These are phyloP conservation scores for Orychophragmus violaceus DNA, from an alignment of 345 rosid species.

Conservation along the genomic window DNA sequence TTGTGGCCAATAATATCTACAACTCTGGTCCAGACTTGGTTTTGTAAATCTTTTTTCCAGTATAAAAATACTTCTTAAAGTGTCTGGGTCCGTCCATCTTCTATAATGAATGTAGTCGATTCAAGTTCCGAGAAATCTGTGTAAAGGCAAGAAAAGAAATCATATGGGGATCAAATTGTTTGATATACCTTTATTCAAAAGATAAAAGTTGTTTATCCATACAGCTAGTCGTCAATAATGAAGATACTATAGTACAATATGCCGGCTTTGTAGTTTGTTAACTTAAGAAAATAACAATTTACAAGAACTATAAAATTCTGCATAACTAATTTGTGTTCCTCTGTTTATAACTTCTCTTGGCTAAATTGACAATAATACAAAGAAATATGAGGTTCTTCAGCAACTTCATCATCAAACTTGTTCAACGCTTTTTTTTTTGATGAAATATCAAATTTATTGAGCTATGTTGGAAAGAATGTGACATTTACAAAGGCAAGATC, in stretches of 20 bases:
- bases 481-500: too few relatives aligned
- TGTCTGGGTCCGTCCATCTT: constrained; percentile 8
- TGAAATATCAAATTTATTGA: too few relatives aligned
- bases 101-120: constrained; percentile 4
- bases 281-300: not conserved
- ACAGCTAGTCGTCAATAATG: not conserved
- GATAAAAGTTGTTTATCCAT: too few relatives aligned
- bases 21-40: not conserved
- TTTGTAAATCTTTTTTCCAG: not conserved
- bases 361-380: not conserved
- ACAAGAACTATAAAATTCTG: not conserved
- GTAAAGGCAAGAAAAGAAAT: not conserved
- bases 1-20: not conserved
- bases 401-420: too few relatives aligned
- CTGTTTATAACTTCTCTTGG: not conserved
- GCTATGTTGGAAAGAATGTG: too few relatives aligned
- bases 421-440: too few relatives aligned
- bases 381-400: too few relatives aligned
- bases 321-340: not conserved
- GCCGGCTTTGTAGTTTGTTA: not conserved
- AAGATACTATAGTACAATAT: not conserved
- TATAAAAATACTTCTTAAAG: not conserved
- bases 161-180: not conserved
- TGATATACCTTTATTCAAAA: not conserved
- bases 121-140: constrained; percentile 12